Conservation (phyloP, 1,284 basidiomycete genomes). For the Cutaneotrichosporon sp. region DNA sequence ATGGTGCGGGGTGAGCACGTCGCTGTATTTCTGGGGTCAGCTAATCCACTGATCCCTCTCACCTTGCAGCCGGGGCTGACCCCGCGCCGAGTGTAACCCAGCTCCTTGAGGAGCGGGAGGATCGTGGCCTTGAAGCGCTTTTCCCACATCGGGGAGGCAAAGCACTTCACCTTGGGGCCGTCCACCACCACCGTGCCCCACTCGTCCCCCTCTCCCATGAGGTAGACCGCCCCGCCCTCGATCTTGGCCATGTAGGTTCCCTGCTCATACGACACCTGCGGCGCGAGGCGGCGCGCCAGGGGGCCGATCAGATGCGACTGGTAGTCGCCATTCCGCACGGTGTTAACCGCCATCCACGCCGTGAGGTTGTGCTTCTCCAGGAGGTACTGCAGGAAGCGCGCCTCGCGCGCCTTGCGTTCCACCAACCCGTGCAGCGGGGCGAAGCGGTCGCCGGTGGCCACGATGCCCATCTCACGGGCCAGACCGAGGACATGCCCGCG, state of each 20-base stretch:
- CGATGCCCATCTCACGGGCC: not conserved
- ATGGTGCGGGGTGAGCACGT: not conserved
- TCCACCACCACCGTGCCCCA: not conserved
- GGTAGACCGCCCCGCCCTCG: not conserved
- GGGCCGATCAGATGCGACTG: not conserved
- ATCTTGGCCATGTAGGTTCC: not conserved
- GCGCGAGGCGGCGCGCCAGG: not conserved
- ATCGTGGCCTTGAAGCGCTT: not conserved
- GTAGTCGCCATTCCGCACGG: not conserved
- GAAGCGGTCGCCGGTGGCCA: not conserved
- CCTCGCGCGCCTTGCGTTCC: not conserved
- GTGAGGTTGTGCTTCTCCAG: not conserved
- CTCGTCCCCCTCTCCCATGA: not conserved
- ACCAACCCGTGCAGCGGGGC: not conserved
- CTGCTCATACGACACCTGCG: not conserved
- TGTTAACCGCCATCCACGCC: not conserved
- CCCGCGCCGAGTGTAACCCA: not conserved
- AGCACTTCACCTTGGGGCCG: not conserved
- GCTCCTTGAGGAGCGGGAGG: not conserved
- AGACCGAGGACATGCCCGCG: not conserved
- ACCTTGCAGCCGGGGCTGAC: not conserved
- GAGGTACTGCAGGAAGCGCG: not conserved
- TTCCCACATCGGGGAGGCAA: not conserved
- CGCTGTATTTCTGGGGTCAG: too few species aligned
- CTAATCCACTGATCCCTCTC: not conserved